Percentiles rank a stretch among this genome's conserved stretches.
Evolutionary conservation across 768 basidiomycete genomes (phyloP).

Genomic region (Boletus rubroflammeus): DNA sequence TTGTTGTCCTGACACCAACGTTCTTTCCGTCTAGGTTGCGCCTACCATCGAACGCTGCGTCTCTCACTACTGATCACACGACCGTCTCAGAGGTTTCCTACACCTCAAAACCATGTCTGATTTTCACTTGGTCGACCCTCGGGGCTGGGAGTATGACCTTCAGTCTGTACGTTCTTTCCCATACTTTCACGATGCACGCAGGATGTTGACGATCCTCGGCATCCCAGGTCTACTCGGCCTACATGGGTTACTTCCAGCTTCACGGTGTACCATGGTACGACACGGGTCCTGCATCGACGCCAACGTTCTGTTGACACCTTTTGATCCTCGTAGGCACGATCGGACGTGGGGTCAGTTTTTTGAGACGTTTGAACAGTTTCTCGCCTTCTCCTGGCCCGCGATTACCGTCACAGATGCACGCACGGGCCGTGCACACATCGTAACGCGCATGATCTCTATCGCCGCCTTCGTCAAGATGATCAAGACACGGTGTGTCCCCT

Average conservation of each 20-base stretch:
- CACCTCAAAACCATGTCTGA: conserved; percentile 46
- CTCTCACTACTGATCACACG: background rate
- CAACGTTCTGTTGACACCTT: background rate
- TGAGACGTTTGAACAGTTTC: conserved; percentile 73
- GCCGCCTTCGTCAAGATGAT: conserved; percentile 82
- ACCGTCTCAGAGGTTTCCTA: background rate
- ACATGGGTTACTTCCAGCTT: conserved; percentile 75
- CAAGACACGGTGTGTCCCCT: conserved; percentile 56
- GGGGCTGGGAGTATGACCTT: conserved; percentile 77
- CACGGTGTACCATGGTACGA: conserved; percentile 64
- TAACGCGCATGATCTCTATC: conserved; percentile 69
- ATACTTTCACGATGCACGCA: background rate
- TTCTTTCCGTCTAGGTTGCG: background rate
- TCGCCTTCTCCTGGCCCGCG: conserved; percentile 80
- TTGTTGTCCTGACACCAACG: background rate
- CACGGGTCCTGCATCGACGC: background rate
- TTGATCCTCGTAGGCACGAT: conserved; percentile 54
- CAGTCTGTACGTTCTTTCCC: conserved; percentile 54
- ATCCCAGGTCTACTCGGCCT: conserved; percentile 63
- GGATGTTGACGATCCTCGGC: background rate
- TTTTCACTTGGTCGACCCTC: conserved; percentile 69
- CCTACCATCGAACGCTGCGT: background rate
- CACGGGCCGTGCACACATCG: conserved; percentile 74
- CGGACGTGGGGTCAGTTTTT: conserved; percentile 78
- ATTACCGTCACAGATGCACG: conserved; percentile 71